Percentiles rank a stretch among this genome's conserved stretches.
Evolutionary conservation across 1,139 yeast genomes (phyloP).

Genomic region (Suhomyces terraborum): DNA sequence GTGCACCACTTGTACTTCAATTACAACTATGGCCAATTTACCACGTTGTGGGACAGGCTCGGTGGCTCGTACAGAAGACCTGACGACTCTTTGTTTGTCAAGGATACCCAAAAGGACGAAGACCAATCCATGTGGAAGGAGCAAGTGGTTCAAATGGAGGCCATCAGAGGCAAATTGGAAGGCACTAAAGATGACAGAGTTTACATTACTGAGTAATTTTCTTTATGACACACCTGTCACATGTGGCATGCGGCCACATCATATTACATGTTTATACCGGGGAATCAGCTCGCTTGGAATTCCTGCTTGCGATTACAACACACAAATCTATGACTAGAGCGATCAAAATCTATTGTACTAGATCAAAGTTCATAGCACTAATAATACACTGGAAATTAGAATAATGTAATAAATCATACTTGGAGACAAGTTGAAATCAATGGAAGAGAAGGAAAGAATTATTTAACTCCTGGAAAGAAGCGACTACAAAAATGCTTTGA

Average conservation of each 20-base stretch:
- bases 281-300: neutral
- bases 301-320: neutral
- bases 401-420: too few species aligned
- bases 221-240: too few species aligned
- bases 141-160: constrained; percentile 78
- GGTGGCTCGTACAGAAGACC: constrained; percentile 94
- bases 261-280: neutral
- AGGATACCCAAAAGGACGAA: constrained; percentile 44
- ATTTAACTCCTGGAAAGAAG: too few species aligned
- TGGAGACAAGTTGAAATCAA: too few species aligned
- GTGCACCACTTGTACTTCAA: constrained; percentile 95
- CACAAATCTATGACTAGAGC: neutral
- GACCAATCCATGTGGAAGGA: constrained; percentile 67
- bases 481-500: too few species aligned
- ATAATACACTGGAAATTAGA: too few species aligned
- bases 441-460: too few species aligned
- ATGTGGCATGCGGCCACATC: neutral
- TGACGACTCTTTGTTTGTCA: constrained; percentile 80
- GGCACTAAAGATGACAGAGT: constrained; percentile 62
- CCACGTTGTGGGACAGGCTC: constrained; percentile 95
- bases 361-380: constrained; percentile 1
- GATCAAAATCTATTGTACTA: neutral
- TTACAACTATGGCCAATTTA: constrained; percentile 97
- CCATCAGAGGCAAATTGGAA: constrained; percentile 77
- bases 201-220: constrained; percentile 25